Percentiles rank a stretch among this genome's conserved stretches.
These are phyloP conservation scores for Hanseniaspora jakobsenii DNA, from an alignment of 805 yeast species.

Conservation along the genomic window DNA sequence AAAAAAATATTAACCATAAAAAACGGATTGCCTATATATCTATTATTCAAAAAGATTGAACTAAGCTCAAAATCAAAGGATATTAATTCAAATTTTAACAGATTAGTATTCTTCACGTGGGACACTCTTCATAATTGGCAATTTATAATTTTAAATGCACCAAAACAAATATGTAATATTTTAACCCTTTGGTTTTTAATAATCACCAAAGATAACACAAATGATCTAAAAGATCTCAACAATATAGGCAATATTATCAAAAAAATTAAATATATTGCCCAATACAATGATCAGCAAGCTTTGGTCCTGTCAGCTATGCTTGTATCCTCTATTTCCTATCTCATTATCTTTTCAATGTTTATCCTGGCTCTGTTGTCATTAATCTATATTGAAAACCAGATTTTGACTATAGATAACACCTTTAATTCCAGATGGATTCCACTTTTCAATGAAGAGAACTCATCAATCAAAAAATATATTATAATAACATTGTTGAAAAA, in stretches of 20 bases:
- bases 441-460: slow-evolving; percentile 1
- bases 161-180: slow-evolving; percentile 5
- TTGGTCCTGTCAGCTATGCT: background rate
- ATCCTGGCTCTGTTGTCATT: background rate
- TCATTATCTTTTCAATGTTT: background rate
- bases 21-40: background rate
- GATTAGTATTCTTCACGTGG: slow-evolving; percentile 10
- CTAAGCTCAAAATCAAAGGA: background rate
- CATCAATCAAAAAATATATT: slow-evolving; percentile 1
- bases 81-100: slow-evolving; percentile 1
- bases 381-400: slow-evolving; percentile 5
- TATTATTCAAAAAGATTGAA: background rate
- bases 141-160: slow-evolving; percentile 2
- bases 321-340: background rate
- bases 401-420: background rate
- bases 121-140: slow-evolving; percentile 11
- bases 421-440: slow-evolving; percentile 12
- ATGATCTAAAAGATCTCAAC: background rate
- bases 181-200: background rate
- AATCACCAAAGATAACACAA: background rate
- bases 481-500: background rate
- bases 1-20: background rate
- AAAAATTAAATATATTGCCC: background rate
- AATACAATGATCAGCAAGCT: background rate
- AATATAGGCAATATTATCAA: background rate